Conservation (phyloP, 1,139 yeast species). For the Sugiyamaella xylanicola region DNA sequence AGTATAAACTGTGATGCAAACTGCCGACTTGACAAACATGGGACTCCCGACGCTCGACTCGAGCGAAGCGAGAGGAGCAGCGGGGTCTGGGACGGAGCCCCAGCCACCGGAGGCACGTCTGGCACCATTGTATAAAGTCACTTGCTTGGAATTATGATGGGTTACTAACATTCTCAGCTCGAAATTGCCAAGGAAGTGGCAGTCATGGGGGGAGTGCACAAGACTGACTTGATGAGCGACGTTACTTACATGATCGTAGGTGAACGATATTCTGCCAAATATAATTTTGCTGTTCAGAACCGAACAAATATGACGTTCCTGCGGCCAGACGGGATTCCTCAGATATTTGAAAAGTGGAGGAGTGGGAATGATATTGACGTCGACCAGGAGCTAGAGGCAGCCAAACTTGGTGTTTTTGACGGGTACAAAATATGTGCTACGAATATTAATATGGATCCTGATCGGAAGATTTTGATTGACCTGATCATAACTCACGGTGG, state of each 20-base stretch:
- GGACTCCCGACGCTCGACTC: too few relatives aligned
- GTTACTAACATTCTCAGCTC: slow-evolving; percentile 19
- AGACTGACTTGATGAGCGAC: slow-evolving; percentile 65
- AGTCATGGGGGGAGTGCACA: slow-evolving; percentile 65
- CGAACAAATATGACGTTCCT: slow-evolving; percentile 64
- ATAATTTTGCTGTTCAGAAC: slow-evolving; percentile 59
- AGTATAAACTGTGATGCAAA: too few relatives aligned
- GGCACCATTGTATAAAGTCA: too few relatives aligned
- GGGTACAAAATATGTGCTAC: slow-evolving; percentile 56
- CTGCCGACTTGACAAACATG: too few relatives aligned
- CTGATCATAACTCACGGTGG: slow-evolving; percentile 61
- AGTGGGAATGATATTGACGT: slow-evolving; percentile 50
- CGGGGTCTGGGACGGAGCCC: background rate
- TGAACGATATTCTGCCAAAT: slow-evolving; percentile 65
- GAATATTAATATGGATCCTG: slow-evolving; percentile 43
- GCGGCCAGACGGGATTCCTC: slow-evolving; percentile 49
- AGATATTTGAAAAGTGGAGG: slow-evolving; percentile 55
- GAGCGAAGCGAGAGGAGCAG: slow-evolving; percentile 4
- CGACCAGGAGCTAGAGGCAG: slow-evolving; percentile 34
- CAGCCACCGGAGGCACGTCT: background rate
- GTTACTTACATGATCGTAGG: slow-evolving; percentile 72
- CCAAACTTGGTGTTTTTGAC: slow-evolving; percentile 50
- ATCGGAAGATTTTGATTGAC: slow-evolving; percentile 44
- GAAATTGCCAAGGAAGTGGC: slow-evolving; percentile 43
- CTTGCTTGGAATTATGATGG: background rate